Conservation (phyloP, 768 basidiomycete species). For the Agrocybe pediades region DNA sequence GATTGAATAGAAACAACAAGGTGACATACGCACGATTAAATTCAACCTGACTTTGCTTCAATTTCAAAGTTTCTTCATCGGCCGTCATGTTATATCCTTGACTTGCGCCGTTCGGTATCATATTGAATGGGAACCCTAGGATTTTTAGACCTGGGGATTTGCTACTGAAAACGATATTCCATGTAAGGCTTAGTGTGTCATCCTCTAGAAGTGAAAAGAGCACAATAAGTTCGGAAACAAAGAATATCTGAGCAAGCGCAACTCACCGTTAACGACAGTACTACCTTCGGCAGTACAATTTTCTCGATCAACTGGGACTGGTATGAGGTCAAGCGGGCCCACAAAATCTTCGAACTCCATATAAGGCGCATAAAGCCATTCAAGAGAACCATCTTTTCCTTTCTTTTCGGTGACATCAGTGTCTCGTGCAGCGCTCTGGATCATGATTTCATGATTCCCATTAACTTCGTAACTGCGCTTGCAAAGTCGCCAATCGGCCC, state of each 20-base stretch:
- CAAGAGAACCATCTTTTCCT: conserved; percentile 6
- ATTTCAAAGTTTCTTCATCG: conserved; percentile 17
- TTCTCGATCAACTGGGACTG: conserved; percentile 33
- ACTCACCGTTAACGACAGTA: background rate
- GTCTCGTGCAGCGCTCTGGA: too few species aligned
- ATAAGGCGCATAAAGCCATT: conserved; percentile 35
- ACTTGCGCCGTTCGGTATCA: conserved; percentile 7
- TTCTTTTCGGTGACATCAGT: too few species aligned
- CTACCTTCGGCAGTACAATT: conserved; percentile 14
- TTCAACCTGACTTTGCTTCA: conserved; percentile 23
- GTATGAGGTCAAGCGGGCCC: conserved; percentile 36
- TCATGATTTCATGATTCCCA: conserved; percentile 31
- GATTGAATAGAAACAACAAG: too few species aligned
- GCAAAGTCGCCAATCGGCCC: conserved; percentile 30
- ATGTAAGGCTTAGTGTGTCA: conserved; percentile 29
- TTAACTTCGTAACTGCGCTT: conserved; percentile 21
- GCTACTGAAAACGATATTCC: conserved; percentile 33
- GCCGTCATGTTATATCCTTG: conserved; percentile 15
- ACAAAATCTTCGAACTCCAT: conserved; percentile 18
- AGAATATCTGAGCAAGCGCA: background rate
- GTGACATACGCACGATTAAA: conserved; percentile 26
- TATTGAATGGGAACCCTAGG: too few species aligned
- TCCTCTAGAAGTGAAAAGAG: background rate
- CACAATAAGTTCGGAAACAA: too few species aligned
- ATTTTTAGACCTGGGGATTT: conserved; percentile 22